Base-by-base conservation (phyloP, 495 filamentous ascomycete genomes). In the Amniculicola lignicola region DNA sequence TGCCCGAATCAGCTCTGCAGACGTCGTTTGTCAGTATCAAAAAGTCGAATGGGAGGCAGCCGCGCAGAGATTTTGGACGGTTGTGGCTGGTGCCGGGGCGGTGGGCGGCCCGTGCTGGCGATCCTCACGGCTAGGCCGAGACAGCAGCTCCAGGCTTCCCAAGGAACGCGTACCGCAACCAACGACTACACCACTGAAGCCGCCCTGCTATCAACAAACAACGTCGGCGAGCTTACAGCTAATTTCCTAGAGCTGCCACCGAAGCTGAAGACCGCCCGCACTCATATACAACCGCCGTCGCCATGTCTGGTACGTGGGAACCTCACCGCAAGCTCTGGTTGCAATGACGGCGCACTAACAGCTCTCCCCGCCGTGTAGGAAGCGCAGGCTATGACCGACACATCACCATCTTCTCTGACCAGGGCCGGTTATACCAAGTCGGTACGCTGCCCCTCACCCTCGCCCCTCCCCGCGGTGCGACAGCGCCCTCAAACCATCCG, bases 361-460 rank as follows among this genome's bases (percentile, higher is more conserved):
- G 46, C 53, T 50, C 35, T 54, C 37, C 41, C 16, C 54, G 44
- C 46, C 54, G 29, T 50, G 71, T 67, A 96, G 91, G 89, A 76
- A 94, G 88, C 78, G 90, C 92, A 69, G 90, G 88, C 59, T 96
- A 91, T 77, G 93, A 98, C 74, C 82, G 93, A 79, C 93, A 98
- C 72, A 97, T 98, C 65, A 98, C 93, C 66, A 97, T 98, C 82
- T 98, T 98, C 80, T 97, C 94, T 35, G 93, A 98, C 72, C 89
- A 95, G 71, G 93, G 93, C 67, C 82, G 93, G 73, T 77, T 98
- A 72, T 98, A 96, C 74, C 93, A 98, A 95, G 93, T 98, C 70
- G 93, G 94, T 98, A 80, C 64, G 91, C 87, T 12, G 50, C 45
- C n/a, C 38, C 18, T 37, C 44, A 21, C 42, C 39, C 35, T 14